Percentiles rank a stretch among this genome's conserved stretches.
phyloP scores from a whole-genome alignment of 371 early-diverging fungal species.

The Smittium culicis region DNA sequence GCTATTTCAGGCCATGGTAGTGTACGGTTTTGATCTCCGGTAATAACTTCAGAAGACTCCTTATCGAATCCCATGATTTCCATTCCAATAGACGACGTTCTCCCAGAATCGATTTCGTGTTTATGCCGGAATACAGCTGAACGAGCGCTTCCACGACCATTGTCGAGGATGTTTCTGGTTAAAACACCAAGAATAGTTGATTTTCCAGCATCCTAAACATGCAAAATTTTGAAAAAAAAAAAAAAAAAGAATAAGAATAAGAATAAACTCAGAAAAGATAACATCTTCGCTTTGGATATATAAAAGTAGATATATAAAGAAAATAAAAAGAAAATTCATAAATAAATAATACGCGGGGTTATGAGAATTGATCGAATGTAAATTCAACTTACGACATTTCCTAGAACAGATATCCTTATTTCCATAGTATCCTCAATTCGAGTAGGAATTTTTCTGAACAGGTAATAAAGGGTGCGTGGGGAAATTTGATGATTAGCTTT shows the following conservation, averaged over 20 bases:
- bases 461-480: slow-evolving; percentile 13
- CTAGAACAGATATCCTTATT: slow-evolving; percentile 75
- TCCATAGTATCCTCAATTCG: slow-evolving; percentile 65
- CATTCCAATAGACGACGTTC: slow-evolving; percentile 80
- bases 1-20: slow-evolving; percentile 74
- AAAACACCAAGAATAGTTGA: slow-evolving; percentile 80
- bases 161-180: slow-evolving; percentile 77
- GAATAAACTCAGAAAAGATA: slow-evolving; percentile 2
- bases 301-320: no score
- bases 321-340: no score
- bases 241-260: background rate
- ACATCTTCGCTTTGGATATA: no score
- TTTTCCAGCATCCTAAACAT: slow-evolving; percentile 33
- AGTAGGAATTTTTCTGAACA: slow-evolving; percentile 54
- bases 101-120: slow-evolving; percentile 83
- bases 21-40: slow-evolving; percentile 38
- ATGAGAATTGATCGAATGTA: slow-evolving; percentile 19
- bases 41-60: slow-evolving; percentile 18
- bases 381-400: slow-evolving; percentile 53
- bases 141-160: slow-evolving; percentile 84
- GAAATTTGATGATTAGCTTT: no score
- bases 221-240: background rate
- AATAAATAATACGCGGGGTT: no score
- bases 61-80: slow-evolving; percentile 80
- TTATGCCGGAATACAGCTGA: slow-evolving; percentile 79